Conservation (phyloP, 495 filamentous ascomycete genomes). For the Polyplosphaeria fusca region DNA sequence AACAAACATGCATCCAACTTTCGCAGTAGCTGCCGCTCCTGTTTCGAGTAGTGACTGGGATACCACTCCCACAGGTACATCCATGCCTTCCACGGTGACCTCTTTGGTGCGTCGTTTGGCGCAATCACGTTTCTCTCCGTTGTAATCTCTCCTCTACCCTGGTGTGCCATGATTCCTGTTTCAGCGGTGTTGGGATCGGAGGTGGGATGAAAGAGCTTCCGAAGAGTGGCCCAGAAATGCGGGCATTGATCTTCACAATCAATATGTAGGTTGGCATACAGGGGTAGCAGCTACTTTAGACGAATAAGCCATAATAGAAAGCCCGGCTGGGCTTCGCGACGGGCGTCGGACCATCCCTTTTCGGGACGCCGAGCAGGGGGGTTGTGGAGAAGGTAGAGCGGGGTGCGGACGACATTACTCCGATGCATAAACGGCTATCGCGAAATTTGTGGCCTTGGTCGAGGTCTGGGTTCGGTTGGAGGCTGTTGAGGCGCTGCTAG, state of each 20-base stretch:
- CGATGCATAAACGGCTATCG: not conserved
- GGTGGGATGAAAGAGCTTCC: not conserved
- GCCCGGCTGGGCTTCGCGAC: not conserved
- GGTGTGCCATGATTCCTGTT: not conserved
- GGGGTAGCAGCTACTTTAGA: not conserved
- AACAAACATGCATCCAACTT: conserved; percentile 43
- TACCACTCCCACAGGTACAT: conserved; percentile 28
- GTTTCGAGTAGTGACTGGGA: conserved; percentile 21
- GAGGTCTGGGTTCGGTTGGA: too few relatives aligned
- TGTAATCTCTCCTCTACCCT: not conserved
- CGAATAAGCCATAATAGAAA: not conserved
- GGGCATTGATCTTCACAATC: not conserved
- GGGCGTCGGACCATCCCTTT: conserved; percentile 1
- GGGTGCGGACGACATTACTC: conserved; percentile 3
- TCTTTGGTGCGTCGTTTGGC: conserved; percentile 16
- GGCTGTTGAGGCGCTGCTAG: too few relatives aligned
- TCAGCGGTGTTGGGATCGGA: not conserved
- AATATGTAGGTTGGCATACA: not conserved
- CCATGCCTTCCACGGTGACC: conserved; percentile 20
- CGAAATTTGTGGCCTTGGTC: too few relatives aligned
- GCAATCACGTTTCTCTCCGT: conserved; percentile 7
- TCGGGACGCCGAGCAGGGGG: not conserved
- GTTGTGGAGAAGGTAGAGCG: not conserved
- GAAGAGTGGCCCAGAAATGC: not conserved
- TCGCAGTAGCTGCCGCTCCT: conserved; percentile 29